These are phyloP conservation scores for Arabis alpina DNA, from an alignment of 345 rosid genomes.

Conservation along the genomic window DNA sequence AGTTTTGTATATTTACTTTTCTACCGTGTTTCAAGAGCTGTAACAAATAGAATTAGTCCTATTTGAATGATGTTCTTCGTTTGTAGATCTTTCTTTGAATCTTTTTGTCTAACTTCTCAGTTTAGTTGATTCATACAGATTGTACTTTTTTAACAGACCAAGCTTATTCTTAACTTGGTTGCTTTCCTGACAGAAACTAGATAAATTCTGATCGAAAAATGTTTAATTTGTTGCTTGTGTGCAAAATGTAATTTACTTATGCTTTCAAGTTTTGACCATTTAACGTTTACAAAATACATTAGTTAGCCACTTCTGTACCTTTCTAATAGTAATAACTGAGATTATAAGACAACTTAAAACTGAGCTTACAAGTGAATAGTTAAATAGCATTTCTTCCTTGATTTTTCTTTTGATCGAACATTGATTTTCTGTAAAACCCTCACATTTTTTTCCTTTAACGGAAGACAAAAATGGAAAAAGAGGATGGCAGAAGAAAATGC, in stretches of 20 bases:
- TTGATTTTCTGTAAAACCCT: too few species aligned
- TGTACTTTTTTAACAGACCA: not conserved
- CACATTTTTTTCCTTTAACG: conserved; percentile 36
- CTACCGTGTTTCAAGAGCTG: conserved; percentile 31
- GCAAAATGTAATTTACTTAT: not conserved
- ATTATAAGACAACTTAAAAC: not conserved
- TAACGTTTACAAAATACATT: too few species aligned
- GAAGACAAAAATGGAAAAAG: conserved; percentile 37
- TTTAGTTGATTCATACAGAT: conserved; percentile 16
- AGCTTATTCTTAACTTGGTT: too few species aligned
- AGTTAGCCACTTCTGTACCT: too few species aligned
- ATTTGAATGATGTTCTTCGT: conserved; percentile 29
- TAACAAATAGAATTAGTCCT: conserved; percentile 37
- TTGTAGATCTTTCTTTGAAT: conserved; percentile 9
- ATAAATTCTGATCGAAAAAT: not conserved
- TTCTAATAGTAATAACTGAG: too few species aligned
- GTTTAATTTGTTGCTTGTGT: not conserved
- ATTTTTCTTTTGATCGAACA: not conserved
- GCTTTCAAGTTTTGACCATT: too few species aligned
- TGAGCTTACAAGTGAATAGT: not conserved
- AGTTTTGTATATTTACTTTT: conserved; percentile 42
- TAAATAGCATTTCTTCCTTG: conserved; percentile 23
- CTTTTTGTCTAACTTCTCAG: conserved; percentile 4
- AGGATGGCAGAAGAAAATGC: conserved; percentile 23
- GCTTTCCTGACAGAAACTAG: too few species aligned